Percentiles rank a stretch among this genome's conserved stretches.
Evolutionary conservation across 2,329 filamentous ascomycete species (phyloP).

Genomic region (Oidium heveae): DNA sequence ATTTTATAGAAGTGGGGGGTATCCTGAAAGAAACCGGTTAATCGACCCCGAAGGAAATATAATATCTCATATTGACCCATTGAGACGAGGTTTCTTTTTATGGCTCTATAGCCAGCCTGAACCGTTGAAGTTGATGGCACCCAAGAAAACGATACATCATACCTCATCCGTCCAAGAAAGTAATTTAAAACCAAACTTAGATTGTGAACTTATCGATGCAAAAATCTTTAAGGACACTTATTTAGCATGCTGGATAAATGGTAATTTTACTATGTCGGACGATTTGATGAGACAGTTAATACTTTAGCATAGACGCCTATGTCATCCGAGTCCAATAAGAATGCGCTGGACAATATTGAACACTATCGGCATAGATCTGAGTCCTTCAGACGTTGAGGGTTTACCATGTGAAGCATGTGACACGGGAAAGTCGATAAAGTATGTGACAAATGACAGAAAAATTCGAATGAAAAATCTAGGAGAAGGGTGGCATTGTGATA

Average conservation of each 20-base stretch:
- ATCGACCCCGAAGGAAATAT: neutral
- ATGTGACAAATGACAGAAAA: neutral
- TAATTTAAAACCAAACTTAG: no score
- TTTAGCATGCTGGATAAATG: neutral
- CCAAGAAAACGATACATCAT: neutral
- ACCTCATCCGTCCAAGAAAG: no score
- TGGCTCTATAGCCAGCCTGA: neutral
- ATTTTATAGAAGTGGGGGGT: neutral
- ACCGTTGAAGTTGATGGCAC: neutral
- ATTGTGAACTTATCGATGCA: no score
- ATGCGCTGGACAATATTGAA: neutral
- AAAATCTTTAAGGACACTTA: no score
- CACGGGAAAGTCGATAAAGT: neutral
- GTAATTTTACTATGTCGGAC: neutral
- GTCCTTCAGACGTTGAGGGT: neutral
- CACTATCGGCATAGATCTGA: neutral
- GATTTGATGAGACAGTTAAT: neutral
- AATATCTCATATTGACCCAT: neutral
- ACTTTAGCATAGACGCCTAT: neutral
- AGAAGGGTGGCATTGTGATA: neutral
- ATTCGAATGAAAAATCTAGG: neutral
- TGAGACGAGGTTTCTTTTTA: neutral
- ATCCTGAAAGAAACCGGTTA: neutral
- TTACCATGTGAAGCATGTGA: neutral
- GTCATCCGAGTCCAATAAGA: neutral